phyloP scores from a whole-genome alignment of 306 rosid genomes.

The Senna tora region DNA sequence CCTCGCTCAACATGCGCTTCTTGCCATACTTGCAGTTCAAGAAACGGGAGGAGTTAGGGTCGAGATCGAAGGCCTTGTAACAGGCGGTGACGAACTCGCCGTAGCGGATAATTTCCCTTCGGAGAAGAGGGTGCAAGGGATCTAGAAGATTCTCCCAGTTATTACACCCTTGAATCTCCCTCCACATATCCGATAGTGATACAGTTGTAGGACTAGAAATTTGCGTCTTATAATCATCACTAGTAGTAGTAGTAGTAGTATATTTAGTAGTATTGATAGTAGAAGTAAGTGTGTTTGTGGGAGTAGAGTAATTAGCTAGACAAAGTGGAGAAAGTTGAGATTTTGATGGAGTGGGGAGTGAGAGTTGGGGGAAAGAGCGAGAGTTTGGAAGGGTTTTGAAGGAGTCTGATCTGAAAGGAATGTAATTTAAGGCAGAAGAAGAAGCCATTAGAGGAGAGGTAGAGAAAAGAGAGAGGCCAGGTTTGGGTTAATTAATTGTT shows the following conservation, averaged over 20 bases:
- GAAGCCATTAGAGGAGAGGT: slow-evolving; percentile 44
- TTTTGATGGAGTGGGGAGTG: slow-evolving; percentile 42
- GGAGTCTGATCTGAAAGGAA: slow-evolving; percentile 46
- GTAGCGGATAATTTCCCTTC: slow-evolving; percentile 71
- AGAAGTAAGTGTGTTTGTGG: not conserved
- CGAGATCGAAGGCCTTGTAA: slow-evolving; percentile 85
- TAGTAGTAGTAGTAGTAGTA: not conserved
- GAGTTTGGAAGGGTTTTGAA: slow-evolving; percentile 30
- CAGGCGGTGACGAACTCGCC: slow-evolving; percentile 76
- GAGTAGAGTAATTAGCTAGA: slow-evolving; percentile 34
- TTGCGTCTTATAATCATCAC: no score
- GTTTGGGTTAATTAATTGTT: not conserved
- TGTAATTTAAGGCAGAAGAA: slow-evolving; percentile 31
- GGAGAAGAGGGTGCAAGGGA: slow-evolving; percentile 85
- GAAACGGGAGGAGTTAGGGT: slow-evolving; percentile 74
- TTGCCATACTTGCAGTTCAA: slow-evolving; percentile 81
- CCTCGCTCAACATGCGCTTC: slow-evolving; percentile 58
- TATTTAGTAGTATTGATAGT: not conserved
- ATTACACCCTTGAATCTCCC: slow-evolving; percentile 73
- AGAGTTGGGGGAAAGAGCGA: slow-evolving; percentile 60
- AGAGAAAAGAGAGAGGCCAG: slow-evolving; percentile 10
- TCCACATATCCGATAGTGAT: slow-evolving; percentile 53
- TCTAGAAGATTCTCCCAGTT: slow-evolving; percentile 80
- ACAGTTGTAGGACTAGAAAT: not conserved
- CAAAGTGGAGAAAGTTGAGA: not conserved